A percentile compares a stretch with the other conserved stretches of the same genome.
phyloP scores from a whole-genome alignment of 2,329 filamentous ascomycete genomes.

The Ceratocystis huliohia region DNA sequence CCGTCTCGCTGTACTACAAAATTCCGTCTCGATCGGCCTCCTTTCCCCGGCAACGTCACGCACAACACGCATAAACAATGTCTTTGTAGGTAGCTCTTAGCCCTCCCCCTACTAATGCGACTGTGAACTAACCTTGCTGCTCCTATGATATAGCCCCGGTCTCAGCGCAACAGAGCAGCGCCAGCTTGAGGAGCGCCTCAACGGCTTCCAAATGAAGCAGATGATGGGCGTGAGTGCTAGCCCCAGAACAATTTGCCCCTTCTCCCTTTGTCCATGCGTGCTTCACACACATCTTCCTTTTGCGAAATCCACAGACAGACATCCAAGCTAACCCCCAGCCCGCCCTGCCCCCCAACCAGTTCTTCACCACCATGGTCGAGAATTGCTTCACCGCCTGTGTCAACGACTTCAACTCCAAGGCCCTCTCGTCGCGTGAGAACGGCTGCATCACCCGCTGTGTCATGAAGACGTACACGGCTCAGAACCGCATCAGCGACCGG shows the following conservation, averaged over 20 bases:
- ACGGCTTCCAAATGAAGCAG: conserved; percentile 97
- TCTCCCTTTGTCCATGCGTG: neutral
- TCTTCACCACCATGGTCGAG: conserved; percentile 58
- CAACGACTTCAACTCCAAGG: conserved; percentile 97
- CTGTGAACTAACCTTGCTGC: neutral
- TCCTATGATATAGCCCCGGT: conserved; percentile 17
- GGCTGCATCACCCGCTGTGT: conserved; percentile 91
- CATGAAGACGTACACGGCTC: conserved; percentile 87
- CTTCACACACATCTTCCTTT: neutral
- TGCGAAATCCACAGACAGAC: neutral
- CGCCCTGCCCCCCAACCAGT: conserved; percentile 28
- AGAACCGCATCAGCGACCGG: conserved; percentile 78
- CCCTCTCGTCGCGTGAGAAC: conserved; percentile 73
- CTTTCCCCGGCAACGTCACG: neutral
- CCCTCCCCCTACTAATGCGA: too few species aligned
- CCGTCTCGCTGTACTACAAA: neutral
- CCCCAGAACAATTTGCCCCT: neutral
- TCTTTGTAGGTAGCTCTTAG: conserved; percentile 18
- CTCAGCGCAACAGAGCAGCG: conserved; percentile 56
- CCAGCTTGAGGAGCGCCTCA: conserved; percentile 87
- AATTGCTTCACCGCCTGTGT: conserved; percentile 95
- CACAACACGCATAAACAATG: conserved; percentile 15
- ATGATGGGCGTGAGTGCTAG: conserved; percentile 74
- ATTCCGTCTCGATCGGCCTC: neutral
- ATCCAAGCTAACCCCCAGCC: neutral